These are phyloP conservation scores for Kwoniella dejecticola DNA, from an alignment of 768 basidiomycete genomes.

Conservation along the genomic window DNA sequence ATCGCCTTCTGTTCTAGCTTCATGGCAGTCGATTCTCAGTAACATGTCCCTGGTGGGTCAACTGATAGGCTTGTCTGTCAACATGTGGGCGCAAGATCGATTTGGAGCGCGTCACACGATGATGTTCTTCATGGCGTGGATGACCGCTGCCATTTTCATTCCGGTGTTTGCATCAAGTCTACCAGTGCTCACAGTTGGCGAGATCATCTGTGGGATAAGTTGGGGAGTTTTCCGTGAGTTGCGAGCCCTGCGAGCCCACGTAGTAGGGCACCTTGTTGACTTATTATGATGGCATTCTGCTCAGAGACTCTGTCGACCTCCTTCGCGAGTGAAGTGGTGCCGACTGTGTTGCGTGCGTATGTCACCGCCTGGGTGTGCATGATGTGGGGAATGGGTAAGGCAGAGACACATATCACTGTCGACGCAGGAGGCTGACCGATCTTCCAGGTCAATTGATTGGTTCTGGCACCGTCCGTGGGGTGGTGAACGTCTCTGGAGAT, in stretches of 20 bases:
- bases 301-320: slow-evolving; percentile 43
- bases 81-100: slow-evolving; percentile 24
- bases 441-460: slow-evolving; percentile 35
- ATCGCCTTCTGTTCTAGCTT: too few relatives aligned
- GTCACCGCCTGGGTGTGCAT: slow-evolving; percentile 42
- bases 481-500: slow-evolving; percentile 26
- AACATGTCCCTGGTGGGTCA: slow-evolving; percentile 50
- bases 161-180: slow-evolving; percentile 27
- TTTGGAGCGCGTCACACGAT: slow-evolving; percentile 37
- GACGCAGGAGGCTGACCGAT: too few relatives aligned
- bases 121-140: slow-evolving; percentile 34
- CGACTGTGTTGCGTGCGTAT: slow-evolving; percentile 42
- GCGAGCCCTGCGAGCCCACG: too few relatives aligned
- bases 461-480: slow-evolving; percentile 35
- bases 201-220: slow-evolving; percentile 46
- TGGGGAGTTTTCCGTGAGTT: slow-evolving; percentile 46
- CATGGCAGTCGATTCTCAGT: slow-evolving; percentile 54
- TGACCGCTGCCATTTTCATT: slow-evolving; percentile 38
- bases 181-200: slow-evolving; percentile 32
- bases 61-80: slow-evolving; percentile 39
- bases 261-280: too few relatives aligned
- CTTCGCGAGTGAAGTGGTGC: slow-evolving; percentile 47
- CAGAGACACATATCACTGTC: too few relatives aligned
- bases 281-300: too few relatives aligned
- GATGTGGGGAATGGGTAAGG: too few relatives aligned